phyloP scores from a whole-genome alignment of 257 asterid genomes.

The Capsicum pubescens region DNA sequence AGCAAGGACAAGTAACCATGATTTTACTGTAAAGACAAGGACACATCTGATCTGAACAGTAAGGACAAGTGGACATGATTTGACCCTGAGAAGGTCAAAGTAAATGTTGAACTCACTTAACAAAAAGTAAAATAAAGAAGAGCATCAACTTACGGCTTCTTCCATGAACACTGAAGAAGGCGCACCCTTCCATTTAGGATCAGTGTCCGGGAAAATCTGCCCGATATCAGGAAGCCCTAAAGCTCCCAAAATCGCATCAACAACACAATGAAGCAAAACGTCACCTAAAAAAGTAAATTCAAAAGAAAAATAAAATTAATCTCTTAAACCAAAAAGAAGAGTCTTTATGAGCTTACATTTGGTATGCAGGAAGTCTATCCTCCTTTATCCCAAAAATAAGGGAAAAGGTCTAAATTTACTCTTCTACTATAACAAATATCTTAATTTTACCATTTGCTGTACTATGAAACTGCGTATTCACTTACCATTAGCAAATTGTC shows the following conservation, averaged over 20 bases:
- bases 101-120: background rate
- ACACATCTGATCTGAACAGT: background rate
- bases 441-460: background rate
- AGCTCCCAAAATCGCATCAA: slow-evolving; percentile 95
- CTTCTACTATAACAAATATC: slow-evolving; percentile 8
- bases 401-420: background rate
- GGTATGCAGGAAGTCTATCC: background rate
- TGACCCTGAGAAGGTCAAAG: background rate
- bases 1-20: background rate
- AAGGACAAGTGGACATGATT: background rate
- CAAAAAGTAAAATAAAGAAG: slow-evolving; percentile 14
- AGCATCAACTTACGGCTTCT: slow-evolving; percentile 72
- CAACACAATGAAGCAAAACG: slow-evolving; percentile 96
- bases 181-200: slow-evolving; percentile 98
- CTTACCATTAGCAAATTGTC: background rate
- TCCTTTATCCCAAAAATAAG: background rate
- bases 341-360: background rate
- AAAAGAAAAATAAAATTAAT: background rate
- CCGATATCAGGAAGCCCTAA: slow-evolving; percentile 96
- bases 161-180: slow-evolving; percentile 82
- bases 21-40: background rate
- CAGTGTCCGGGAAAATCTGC: slow-evolving; percentile 90
- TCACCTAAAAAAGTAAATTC: slow-evolving; percentile 56
- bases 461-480: background rate
- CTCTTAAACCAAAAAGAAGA: background rate